Evolutionary conservation across 2,329 filamentous ascomycete genomes (phyloP), one percentile per base, ranked within the genome.

Genomic region (Fusarium sp.): DNA sequence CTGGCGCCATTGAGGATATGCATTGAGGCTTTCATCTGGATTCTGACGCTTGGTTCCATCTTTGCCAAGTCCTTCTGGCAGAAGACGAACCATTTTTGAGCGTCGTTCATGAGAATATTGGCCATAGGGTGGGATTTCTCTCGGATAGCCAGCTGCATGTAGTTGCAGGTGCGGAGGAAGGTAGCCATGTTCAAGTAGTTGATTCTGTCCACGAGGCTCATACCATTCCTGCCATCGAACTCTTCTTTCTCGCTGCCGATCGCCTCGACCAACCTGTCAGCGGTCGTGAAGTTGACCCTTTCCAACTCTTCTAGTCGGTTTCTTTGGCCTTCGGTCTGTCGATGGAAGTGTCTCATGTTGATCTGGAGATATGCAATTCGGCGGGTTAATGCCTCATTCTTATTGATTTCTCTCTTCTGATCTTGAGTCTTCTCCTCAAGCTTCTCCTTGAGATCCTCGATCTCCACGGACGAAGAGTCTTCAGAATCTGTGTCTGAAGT

Each of bases 151-250:
- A 71, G 37, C 25, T 62, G 47, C 8, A 70, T 32, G 41, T 69
- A 69, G 40, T 61, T 71, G 29, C 63, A 59, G 12, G 63, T 71
- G 10, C 67, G 47, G 40, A 70, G 20, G 55, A 71, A 71, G 40
- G 40, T 68, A 18, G 46, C 29, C 10, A 70, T 25, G 45, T 71
- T 69, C 29, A 71, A 63, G 25, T 69, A 70, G 47, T 70, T 70
- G 40, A 71, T 71, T 22, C 64, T 47, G 20, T 71, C 68, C 51
- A 41, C 51, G n/a, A 57, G 63, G 3, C 29, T 52, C 48, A 54
- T 37, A 13, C 49, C 25, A n/a, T 12, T 32, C 27, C 12, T 48
- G 2, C 4, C 27, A n/a, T 41, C 12, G 16, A 8, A 12, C 4
- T 11, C 25, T 13, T 25, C 30, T 22, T 18, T 20, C 18, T 40